These are phyloP conservation scores for Waltergamsia citrina DNA, from an alignment of 2,329 filamentous ascomycete genomes.

Conservation along the genomic window DNA sequence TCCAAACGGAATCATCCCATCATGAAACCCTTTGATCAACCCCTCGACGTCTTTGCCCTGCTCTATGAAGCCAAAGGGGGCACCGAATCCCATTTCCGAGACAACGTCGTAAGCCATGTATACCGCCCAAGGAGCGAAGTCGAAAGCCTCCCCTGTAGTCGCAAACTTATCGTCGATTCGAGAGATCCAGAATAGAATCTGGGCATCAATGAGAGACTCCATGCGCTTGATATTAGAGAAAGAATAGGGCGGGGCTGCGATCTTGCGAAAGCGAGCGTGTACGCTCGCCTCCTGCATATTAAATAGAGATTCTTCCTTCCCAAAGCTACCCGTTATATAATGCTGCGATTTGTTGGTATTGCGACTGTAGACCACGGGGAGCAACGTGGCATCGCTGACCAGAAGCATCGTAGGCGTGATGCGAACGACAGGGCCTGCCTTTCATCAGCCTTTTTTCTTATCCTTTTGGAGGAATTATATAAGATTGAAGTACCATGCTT, in stretches of 20 bases:
- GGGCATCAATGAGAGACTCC: constrained; percentile 43
- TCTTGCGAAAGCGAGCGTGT: constrained; percentile 43
- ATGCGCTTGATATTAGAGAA: constrained; percentile 49
- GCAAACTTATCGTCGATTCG: constrained; percentile 37
- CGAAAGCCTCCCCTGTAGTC: constrained; percentile 31
- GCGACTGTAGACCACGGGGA: constrained; percentile 46
- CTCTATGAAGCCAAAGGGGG: constrained; percentile 45
- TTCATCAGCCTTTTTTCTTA: no score
- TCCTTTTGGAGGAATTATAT: no score
- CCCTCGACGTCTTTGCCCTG: constrained; percentile 40
- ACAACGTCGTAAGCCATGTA: constrained; percentile 50
- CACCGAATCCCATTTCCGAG: constrained; percentile 44
- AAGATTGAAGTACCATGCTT: constrained; percentile 36
- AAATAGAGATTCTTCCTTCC: constrained; percentile 44
- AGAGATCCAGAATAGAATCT: constrained; percentile 38
- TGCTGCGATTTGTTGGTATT: constrained; percentile 47
- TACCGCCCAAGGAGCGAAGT: constrained; percentile 46
- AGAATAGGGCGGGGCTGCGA: constrained; percentile 43
- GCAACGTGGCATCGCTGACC: constrained; percentile 40
- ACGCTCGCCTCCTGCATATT: constrained; percentile 43
- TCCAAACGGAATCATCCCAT: constrained; percentile 39
- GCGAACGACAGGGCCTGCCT: constrained; percentile 38
- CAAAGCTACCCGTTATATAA: constrained; percentile 49
- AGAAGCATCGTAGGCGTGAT: constrained; percentile 43
- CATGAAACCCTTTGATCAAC: constrained; percentile 44